Percentiles rank a stretch among this genome's conserved stretches.
These are phyloP conservation scores for Xylariaceae sp. DNA, from an alignment of 2,329 filamentous ascomycete species.

Conservation along the genomic window DNA sequence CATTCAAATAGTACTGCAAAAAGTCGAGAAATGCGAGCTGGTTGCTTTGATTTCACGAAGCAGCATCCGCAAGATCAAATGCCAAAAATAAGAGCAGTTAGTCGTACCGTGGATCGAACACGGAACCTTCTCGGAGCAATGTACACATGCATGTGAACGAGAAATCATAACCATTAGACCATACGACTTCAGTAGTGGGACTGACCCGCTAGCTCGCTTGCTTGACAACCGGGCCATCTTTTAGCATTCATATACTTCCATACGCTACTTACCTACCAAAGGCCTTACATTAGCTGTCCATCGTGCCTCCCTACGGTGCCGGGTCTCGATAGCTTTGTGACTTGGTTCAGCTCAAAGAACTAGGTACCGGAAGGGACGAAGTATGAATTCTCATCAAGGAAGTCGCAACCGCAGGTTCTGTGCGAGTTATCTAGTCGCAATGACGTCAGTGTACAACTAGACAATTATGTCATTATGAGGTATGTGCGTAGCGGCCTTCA, in stretches of 20 bases:
- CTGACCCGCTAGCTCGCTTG: not conserved
- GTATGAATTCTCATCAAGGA: too few relatives aligned
- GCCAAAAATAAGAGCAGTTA: slow-evolving; percentile 18
- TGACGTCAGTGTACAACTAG: too few relatives aligned
- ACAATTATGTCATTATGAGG: too few relatives aligned
- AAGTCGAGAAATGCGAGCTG: too few relatives aligned
- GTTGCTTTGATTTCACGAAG: not conserved
- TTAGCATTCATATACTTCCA: not conserved
- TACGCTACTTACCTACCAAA: too few relatives aligned
- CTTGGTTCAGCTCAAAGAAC: too few relatives aligned
- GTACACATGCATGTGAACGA: slow-evolving; percentile 30
- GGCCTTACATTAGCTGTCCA: too few relatives aligned
- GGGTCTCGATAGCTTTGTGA: not conserved
- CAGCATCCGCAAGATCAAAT: not conserved
- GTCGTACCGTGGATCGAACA: slow-evolving; percentile 35
- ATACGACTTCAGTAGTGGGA: slow-evolving; percentile 25
- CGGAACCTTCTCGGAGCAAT: slow-evolving; percentile 32
- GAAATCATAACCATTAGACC: slow-evolving; percentile 36
- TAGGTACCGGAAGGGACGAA: not conserved
- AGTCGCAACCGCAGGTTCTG: too few relatives aligned
- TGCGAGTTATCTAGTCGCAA: too few relatives aligned
- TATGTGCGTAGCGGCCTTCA: too few relatives aligned
- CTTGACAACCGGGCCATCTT: not conserved
- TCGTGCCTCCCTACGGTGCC: too few relatives aligned
- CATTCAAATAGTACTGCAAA: too few relatives aligned